These are phyloP conservation scores for Athelia sp. DNA, from an alignment of 1,284 basidiomycete species.

Conservation along the genomic window DNA sequence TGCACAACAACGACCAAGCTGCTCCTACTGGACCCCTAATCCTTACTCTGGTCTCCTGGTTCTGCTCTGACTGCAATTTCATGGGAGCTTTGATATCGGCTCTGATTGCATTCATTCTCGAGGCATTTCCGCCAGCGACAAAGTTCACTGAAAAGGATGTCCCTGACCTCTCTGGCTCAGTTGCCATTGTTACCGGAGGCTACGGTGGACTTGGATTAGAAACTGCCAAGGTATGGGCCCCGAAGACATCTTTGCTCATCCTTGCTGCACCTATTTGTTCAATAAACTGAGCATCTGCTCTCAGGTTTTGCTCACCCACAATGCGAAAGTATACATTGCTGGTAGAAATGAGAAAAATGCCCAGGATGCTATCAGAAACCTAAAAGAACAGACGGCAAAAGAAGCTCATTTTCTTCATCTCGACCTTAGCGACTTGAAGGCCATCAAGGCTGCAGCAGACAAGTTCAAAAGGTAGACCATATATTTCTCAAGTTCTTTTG, in stretches of 20 bases:
- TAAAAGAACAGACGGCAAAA: constrained; percentile 27
- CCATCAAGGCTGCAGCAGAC: constrained; percentile 33
- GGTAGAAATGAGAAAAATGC: constrained; percentile 37
- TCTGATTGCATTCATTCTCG: neutral
- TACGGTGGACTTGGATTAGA: constrained; percentile 19
- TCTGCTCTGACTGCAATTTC: no score
- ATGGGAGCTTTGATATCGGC: no score
- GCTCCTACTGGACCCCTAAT: no score
- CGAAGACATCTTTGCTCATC: neutral
- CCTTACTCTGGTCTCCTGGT: no score
- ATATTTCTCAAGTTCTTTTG: no score
- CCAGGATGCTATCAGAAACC: constrained; percentile 33
- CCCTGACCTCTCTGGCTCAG: constrained; percentile 27
- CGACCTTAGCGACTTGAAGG: constrained; percentile 41
- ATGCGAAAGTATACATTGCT: constrained; percentile 47
- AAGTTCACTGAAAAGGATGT: constrained; percentile 17
- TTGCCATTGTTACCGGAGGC: constrained; percentile 29
- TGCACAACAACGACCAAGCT: no score
- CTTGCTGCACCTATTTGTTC: no score
- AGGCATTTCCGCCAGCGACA: constrained; percentile 13
- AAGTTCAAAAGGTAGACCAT: constrained; percentile 27
- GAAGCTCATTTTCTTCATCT: constrained; percentile 37
- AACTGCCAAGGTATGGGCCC: neutral
- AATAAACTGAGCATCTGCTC: no score
- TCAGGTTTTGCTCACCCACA: constrained; percentile 22